Conservation (phyloP, 2,329 filamentous ascomycete genomes). For the Aspergillus bombycis region DNA sequence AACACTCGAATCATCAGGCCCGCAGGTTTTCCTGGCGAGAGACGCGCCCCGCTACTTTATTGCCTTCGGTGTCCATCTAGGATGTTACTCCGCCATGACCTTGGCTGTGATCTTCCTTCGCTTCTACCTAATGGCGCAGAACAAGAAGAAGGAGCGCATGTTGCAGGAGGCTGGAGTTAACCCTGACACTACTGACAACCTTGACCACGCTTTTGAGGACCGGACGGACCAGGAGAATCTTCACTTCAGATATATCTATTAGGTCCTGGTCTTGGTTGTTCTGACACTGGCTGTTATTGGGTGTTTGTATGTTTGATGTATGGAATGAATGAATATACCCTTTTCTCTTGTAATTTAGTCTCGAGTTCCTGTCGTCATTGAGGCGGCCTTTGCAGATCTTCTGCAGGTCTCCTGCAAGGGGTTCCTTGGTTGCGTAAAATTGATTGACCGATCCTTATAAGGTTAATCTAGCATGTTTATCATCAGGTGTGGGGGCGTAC, state of each 20-base stretch:
- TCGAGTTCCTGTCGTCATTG: background rate
- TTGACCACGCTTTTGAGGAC: slow-evolving; percentile 63
- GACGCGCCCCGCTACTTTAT: slow-evolving; percentile 69
- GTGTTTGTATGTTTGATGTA: background rate
- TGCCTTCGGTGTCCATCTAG: slow-evolving; percentile 70
- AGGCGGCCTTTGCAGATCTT: background rate
- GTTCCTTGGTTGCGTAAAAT: background rate
- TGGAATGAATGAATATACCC: slow-evolving; percentile 4
- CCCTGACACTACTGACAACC: slow-evolving; percentile 42
- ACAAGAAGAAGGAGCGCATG: slow-evolving; percentile 59
- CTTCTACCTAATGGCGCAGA: slow-evolving; percentile 61
- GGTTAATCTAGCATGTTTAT: background rate
- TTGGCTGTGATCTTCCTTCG: slow-evolving; percentile 61
- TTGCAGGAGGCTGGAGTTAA: slow-evolving; percentile 46
- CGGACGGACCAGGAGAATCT: slow-evolving; percentile 65
- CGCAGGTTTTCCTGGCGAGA: slow-evolving; percentile 64
- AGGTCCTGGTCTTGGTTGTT: background rate
- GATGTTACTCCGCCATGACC: slow-evolving; percentile 66
- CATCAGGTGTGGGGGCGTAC: background rate
- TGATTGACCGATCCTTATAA: background rate
- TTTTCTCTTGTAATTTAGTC: background rate
- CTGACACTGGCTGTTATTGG: background rate
- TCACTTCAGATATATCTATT: slow-evolving; percentile 62
- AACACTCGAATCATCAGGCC: slow-evolving; percentile 44
- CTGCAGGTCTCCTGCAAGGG: background rate